Conservation (phyloP, 1,284 basidiomycete species). For the Somion occarium region DNA sequence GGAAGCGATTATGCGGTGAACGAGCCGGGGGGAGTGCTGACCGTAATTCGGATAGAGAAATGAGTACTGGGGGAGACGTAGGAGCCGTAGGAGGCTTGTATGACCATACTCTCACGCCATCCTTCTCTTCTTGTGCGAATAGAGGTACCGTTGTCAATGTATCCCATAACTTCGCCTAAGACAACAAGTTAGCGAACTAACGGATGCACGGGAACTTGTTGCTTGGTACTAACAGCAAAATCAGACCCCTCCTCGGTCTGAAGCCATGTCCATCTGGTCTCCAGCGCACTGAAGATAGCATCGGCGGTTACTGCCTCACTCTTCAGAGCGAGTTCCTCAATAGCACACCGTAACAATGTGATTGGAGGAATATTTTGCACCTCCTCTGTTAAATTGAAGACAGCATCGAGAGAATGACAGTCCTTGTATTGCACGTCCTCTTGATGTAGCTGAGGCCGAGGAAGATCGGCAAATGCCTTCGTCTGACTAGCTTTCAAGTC, state of each 20-base stretch:
- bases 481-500: constrained; percentile 48
- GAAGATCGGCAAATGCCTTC: constrained; percentile 50
- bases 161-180: constrained; percentile 59
- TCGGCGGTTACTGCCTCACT: constrained; percentile 46
- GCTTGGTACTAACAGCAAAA: constrained; percentile 53
- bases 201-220: no score
- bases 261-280: constrained; percentile 53
- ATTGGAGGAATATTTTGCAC: constrained; percentile 39
- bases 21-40: constrained; percentile 35
- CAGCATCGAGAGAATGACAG: constrained; percentile 44
- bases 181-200: no score
- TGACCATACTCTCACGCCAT: constrained; percentile 42
- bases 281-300: constrained; percentile 53
- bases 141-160: constrained; percentile 48
- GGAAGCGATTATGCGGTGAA: constrained; percentile 29
- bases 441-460: constrained; percentile 41
- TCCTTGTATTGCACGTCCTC: constrained; percentile 43
- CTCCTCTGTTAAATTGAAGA: constrained; percentile 32
- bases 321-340: constrained; percentile 43
- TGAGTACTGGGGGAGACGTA: constrained; percentile 38
- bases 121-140: constrained; percentile 34
- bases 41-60: constrained; percentile 43
- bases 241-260: constrained; percentile 41
- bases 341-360: constrained; percentile 57
- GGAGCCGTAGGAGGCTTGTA: constrained; percentile 40